Evolutionary conservation across 179 eudicot genomes (phyloP).

Genomic region (Drosera spatulata): DNA sequence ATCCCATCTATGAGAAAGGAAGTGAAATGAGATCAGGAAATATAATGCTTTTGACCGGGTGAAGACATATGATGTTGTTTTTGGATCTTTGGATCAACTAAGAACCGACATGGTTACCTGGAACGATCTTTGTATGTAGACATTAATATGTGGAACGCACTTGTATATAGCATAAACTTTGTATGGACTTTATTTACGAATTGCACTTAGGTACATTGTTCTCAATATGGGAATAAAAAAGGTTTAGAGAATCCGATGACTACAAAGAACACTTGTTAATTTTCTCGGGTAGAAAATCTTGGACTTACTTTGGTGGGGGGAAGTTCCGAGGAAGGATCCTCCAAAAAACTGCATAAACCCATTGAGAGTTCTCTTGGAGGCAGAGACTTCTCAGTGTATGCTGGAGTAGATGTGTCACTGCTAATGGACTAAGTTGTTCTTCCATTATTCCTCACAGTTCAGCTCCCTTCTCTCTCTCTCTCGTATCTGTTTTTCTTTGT

Average conservation of each 20-base stretch:
- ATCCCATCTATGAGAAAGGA: constrained; percentile 25
- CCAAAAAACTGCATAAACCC: constrained; percentile 44
- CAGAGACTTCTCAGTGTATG: constrained; percentile 42
- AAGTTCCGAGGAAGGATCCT: constrained; percentile 35
- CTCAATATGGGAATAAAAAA: no score
- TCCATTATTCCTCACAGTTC: constrained; percentile 32
- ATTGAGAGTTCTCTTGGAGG: constrained; percentile 28
- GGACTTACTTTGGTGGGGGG: constrained; percentile 38
- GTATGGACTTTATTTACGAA: no score
- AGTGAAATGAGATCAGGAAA: background rate
- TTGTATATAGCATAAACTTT: no score
- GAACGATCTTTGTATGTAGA: no score
- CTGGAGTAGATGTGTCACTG: constrained; percentile 62
- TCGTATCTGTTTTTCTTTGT: constrained; percentile 1
- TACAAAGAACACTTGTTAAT: background rate
- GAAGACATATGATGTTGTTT: no score
- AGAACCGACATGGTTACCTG: no score
- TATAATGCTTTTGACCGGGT: no score
- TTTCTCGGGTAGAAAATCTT: background rate
- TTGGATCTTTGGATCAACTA: no score
- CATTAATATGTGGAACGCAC: no score
- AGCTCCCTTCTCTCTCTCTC: background rate
- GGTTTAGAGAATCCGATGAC: background rate
- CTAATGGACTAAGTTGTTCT: constrained; percentile 68
- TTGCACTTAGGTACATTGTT: no score